phyloP scores from a whole-genome alignment of 768 basidiomycete genomes.

The Amanita pseudoporphyria region DNA sequence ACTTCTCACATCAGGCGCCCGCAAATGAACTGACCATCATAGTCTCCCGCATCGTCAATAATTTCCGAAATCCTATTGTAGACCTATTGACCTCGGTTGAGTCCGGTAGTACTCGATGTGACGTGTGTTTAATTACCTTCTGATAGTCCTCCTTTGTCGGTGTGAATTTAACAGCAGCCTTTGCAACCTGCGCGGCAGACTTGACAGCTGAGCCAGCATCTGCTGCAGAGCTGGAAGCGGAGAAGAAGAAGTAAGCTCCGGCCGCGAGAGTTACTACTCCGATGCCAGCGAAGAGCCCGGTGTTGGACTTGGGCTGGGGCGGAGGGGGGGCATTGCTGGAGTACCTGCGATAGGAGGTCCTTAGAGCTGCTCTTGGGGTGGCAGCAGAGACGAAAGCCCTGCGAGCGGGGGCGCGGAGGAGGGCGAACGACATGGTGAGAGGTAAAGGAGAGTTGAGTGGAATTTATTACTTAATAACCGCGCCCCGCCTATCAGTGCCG shows the following conservation, averaged over 20 bases:
- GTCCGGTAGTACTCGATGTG: not conserved
- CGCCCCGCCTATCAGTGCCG: not conserved
- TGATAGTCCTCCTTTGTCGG: slow-evolving; percentile 83
- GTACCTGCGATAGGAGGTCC: slow-evolving; percentile 45
- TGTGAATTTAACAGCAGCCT: slow-evolving; percentile 58
- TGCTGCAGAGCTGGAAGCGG: slow-evolving; percentile 37
- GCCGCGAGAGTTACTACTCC: slow-evolving; percentile 52
- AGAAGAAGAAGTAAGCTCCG: slow-evolving; percentile 53
- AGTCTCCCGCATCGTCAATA: slow-evolving; percentile 67
- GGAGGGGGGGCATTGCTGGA: slow-evolving; percentile 32
- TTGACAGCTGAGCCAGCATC: slow-evolving; percentile 47
- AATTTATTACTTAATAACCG: not conserved
- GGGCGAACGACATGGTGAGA: slow-evolving; percentile 45
- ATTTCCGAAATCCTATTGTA: slow-evolving; percentile 83
- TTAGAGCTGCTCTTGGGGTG: slow-evolving; percentile 21
- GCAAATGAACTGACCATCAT: slow-evolving; percentile 59
- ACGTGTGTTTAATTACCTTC: slow-evolving; percentile 40
- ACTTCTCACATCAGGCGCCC: not conserved
- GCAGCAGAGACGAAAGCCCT: slow-evolving; percentile 29
- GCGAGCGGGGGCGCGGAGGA: slow-evolving; percentile 42
- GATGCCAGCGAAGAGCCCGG: slow-evolving; percentile 47
- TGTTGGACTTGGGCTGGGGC: slow-evolving; percentile 45
- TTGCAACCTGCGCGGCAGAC: slow-evolving; percentile 52
- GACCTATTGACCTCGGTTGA: slow-evolving; percentile 37
- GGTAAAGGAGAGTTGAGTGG: not conserved